Evolutionary conservation across 805 yeast genomes (phyloP).

Genomic region (Schizosaccharomyces osmophilus): DNA sequence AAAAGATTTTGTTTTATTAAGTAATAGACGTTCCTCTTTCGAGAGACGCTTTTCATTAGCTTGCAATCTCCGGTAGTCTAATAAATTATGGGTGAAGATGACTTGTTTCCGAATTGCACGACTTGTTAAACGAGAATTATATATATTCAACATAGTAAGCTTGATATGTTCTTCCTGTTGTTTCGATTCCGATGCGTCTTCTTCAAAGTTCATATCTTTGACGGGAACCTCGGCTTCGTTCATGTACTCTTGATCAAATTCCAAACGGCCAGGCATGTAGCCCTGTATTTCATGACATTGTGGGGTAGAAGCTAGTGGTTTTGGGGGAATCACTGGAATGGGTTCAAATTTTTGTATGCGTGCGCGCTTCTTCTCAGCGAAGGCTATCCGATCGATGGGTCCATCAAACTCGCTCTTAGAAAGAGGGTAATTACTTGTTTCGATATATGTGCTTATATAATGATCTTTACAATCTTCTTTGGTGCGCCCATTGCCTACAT

Average conservation of each 20-base stretch:
- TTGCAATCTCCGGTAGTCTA: constrained; percentile 66
- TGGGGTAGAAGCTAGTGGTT: constrained; percentile 81
- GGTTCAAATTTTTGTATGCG: constrained; percentile 39
- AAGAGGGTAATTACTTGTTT: constrained; percentile 55
- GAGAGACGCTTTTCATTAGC: constrained; percentile 62
- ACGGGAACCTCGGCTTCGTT: constrained; percentile 88
- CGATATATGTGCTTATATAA: constrained; percentile 45
- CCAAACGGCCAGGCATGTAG: constrained; percentile 94
- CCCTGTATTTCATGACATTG: constrained; percentile 93
- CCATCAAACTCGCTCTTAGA: constrained; percentile 66
- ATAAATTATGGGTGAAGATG: constrained; percentile 45
- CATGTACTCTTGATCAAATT: constrained; percentile 87
- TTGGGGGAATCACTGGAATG: constrained; percentile 15
- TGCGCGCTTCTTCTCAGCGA: constrained; percentile 38
- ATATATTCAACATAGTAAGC: constrained; percentile 64
- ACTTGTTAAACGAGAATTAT: constrained; percentile 66
- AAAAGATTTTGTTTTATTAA: constrained; percentile 51
- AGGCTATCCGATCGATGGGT: constrained; percentile 38
- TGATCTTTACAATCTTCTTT: constrained; percentile 81
- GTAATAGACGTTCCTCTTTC: constrained; percentile 72
- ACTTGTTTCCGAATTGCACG: constrained; percentile 83
- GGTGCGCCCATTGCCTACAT: constrained; percentile 59
- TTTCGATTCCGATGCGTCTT: constrained; percentile 31
- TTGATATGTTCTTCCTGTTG: constrained; percentile 71
- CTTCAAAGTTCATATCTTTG: constrained; percentile 86